Percentiles rank a stretch among this genome's conserved stretches.
phyloP scores from a whole-genome alignment of 2,329 filamentous ascomycete genomes.

The Talaromyces islandicus region DNA sequence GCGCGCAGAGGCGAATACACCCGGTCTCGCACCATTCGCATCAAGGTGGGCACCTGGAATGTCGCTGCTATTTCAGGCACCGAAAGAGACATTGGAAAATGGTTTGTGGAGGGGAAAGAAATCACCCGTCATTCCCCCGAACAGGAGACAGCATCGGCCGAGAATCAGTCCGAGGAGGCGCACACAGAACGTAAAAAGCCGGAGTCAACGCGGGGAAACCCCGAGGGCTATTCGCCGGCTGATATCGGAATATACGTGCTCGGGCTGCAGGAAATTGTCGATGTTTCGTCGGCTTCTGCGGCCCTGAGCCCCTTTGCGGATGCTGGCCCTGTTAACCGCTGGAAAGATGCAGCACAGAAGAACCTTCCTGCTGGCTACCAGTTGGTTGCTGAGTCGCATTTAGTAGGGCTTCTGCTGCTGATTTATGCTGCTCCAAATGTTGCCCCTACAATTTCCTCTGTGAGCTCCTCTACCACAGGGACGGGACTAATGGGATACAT shows the following conservation, averaged over 20 bases:
- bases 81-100: conserved; percentile 78
- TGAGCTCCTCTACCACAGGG: conserved; percentile 77
- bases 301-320: conserved; percentile 73
- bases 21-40: conserved; percentile 63
- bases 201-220: conserved; percentile 27
- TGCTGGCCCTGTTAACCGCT: conserved; percentile 63
- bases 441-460: conserved; percentile 66
- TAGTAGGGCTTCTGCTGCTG: conserved; percentile 77
- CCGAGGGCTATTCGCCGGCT: conserved; percentile 42
- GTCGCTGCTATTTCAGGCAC: conserved; percentile 78
- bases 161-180: conserved; percentile 12
- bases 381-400: conserved; percentile 72
- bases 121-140: conserved; percentile 11
- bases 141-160: not conserved
- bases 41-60: conserved; percentile 96
- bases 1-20: conserved; percentile 75
- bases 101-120: conserved; percentile 78
- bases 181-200: conserved; percentile 39
- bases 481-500: conserved; percentile 89
- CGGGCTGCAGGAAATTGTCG: conserved; percentile 86
- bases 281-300: conserved; percentile 72
- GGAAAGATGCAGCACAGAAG: conserved; percentile 69
- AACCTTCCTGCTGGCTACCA: conserved; percentile 72
- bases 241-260: conserved; percentile 86
- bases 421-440: conserved; percentile 79